Percentiles rank a stretch among this genome's conserved stretches.
Conservation (phyloP, 1,284 basidiomycete species). For the Afroboletus lepidellus region DNA sequence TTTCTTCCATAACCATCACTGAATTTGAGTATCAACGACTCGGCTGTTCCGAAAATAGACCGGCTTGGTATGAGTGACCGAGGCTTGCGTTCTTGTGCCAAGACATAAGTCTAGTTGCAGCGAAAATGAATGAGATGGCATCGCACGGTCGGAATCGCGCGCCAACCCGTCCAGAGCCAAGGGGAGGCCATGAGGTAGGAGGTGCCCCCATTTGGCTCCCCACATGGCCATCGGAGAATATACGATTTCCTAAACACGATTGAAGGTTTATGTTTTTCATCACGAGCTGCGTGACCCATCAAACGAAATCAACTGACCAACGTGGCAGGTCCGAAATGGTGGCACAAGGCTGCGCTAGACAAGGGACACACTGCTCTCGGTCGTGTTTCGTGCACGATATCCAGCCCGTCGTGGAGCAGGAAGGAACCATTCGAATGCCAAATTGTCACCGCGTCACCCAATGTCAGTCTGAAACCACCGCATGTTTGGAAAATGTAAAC, state of each 20-base stretch:
- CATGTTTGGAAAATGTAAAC: conserved; percentile 5
- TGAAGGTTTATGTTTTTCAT: conserved; percentile 20
- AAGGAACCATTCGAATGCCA: conserved; percentile 2
- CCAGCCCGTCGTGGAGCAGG: conserved; percentile 22
- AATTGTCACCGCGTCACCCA: conserved; percentile 2
- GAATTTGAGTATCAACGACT: conserved; percentile 22
- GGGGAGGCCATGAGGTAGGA: conserved; percentile 19
- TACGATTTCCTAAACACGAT: conserved; percentile 8
- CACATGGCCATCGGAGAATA: conserved; percentile 7
- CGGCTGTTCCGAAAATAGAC: conserved; percentile 2
- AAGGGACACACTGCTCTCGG: conserved; percentile 7
- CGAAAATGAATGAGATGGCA: conserved; percentile 1
- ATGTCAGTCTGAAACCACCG: conserved; percentile 20
- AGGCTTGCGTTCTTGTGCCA: not conserved
- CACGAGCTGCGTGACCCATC: conserved; percentile 7
- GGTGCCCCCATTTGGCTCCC: not conserved
- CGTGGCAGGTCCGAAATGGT: conserved; percentile 13
- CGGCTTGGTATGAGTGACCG: not conserved
- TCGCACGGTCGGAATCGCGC: not conserved
- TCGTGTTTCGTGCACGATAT: conserved; percentile 27
- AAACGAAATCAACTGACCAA: conserved; percentile 16
- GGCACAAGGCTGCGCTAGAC: conserved; percentile 8
- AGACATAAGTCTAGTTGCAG: not conserved
- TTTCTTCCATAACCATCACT: conserved; percentile 30
- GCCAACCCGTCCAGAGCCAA: conserved; percentile 3